A percentile compares a stretch with the other conserved stretches of the same genome.
Conservation (phyloP, 2,329 filamentous ascomycete species). For the Ramularia collo-cygni region DNA sequence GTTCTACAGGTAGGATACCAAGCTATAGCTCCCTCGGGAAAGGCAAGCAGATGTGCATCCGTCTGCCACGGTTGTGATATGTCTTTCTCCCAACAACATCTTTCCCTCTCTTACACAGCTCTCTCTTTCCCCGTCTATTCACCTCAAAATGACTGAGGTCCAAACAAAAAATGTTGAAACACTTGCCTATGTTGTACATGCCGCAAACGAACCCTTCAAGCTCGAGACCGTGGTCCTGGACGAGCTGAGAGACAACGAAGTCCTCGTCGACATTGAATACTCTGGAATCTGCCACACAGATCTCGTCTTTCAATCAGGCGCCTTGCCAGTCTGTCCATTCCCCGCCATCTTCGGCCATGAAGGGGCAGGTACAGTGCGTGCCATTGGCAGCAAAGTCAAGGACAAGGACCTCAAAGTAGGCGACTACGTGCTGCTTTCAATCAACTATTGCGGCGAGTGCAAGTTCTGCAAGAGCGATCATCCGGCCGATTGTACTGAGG, state of each 20-base stretch:
- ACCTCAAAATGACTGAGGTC: background rate
- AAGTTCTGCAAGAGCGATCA: slow-evolving; percentile 13
- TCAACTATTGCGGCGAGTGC: slow-evolving; percentile 14
- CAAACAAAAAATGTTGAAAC: slow-evolving; percentile 3
- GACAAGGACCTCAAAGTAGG: slow-evolving; percentile 11
- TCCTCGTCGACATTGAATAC: slow-evolving; percentile 18
- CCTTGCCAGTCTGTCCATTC: slow-evolving; percentile 10
- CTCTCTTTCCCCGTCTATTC: background rate
- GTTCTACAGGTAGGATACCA: no score
- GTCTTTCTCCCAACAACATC: no score
- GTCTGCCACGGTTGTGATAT: no score
- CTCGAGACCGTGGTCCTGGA: slow-evolving; percentile 14
- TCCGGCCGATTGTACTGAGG: slow-evolving; percentile 13
- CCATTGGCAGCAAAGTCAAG: slow-evolving; percentile 12
- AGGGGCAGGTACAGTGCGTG: slow-evolving; percentile 12
- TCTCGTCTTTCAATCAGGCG: slow-evolving; percentile 16
- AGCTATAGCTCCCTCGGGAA: no score
- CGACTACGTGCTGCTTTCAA: slow-evolving; percentile 11
- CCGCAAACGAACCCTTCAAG: slow-evolving; percentile 13
- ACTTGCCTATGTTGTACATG: slow-evolving; percentile 14
- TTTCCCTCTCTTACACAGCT: background rate
- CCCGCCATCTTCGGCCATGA: slow-evolving; percentile 18
- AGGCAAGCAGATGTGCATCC: no score
- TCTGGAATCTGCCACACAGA: slow-evolving; percentile 22
- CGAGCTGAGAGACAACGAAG: slow-evolving; percentile 13